phyloP scores from a whole-genome alignment of 805 yeast species.

The Candida yuanshanica region DNA sequence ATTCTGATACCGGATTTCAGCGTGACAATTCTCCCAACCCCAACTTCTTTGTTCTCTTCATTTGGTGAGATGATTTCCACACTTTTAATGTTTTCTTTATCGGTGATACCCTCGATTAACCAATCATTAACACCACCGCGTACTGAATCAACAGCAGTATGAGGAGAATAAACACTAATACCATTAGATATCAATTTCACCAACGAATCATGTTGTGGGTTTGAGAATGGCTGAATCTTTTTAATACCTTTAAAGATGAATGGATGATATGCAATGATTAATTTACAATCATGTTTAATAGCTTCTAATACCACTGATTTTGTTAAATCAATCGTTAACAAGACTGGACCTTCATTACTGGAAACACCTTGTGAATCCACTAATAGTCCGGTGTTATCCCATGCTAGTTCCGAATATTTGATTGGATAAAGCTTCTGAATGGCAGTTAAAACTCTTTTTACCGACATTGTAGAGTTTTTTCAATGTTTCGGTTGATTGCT shows the following conservation, averaged over 20 bases:
- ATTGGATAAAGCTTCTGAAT: slow-evolving; percentile 79
- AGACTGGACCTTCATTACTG: slow-evolving; percentile 24
- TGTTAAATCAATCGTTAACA: slow-evolving; percentile 84
- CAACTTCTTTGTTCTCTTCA: slow-evolving; percentile 42
- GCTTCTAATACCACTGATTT: slow-evolving; percentile 84
- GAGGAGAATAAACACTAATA: slow-evolving; percentile 92
- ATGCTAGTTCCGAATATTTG: slow-evolving; percentile 73
- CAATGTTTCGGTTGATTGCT: not conserved
- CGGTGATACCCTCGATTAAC: slow-evolving; percentile 58
- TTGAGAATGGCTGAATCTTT: slow-evolving; percentile 46
- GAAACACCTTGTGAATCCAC: slow-evolving; percentile 54
- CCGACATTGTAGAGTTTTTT: slow-evolving; percentile 10
- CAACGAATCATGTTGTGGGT: slow-evolving; percentile 80
- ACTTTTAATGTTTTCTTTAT: slow-evolving; percentile 21
- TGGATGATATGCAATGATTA: slow-evolving; percentile 89
- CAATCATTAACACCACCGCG: slow-evolving; percentile 93
- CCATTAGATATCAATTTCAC: slow-evolving; percentile 66
- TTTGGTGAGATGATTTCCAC: slow-evolving; percentile 40
- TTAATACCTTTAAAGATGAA: slow-evolving; percentile 89
- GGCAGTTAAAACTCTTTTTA: slow-evolving; percentile 40
- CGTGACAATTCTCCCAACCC: slow-evolving; percentile 73
- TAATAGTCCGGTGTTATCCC: slow-evolving; percentile 95
- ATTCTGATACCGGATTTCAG: slow-evolving; percentile 41
- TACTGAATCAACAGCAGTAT: slow-evolving; percentile 93
- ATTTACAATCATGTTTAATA: slow-evolving; percentile 40